A percentile compares a stretch with the other conserved stretches of the same genome.
Evolutionary conservation across 208 protist species (phyloP).

Genomic region (Leishmania tropica): DNA sequence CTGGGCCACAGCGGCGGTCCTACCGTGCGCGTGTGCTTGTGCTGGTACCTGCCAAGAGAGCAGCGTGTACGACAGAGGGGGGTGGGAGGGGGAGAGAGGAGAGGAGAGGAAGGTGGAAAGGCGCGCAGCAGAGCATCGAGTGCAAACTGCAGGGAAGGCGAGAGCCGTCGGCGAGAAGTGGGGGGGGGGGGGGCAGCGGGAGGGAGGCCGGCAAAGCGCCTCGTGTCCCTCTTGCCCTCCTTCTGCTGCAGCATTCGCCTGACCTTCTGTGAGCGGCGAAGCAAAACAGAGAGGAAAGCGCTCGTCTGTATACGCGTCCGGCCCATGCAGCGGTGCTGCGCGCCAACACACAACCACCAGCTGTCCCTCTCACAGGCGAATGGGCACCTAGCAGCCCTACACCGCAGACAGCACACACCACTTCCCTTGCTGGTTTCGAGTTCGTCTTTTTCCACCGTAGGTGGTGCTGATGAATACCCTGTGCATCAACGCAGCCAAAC

Average conservation of each 20-base stretch:
- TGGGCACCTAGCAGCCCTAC: background rate
- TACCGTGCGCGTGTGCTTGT: constrained; percentile 21
- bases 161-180: background rate
- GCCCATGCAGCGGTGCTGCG: background rate
- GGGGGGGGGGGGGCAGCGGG: too few species aligned
- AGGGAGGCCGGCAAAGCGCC: background rate
- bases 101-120: background rate
- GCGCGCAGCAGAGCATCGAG: background rate
- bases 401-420: background rate
- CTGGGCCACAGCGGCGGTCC: constrained; percentile 42
- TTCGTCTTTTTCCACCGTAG: background rate
- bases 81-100: background rate
- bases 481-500: background rate
- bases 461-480: background rate
- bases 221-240: background rate
- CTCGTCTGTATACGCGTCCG: background rate
- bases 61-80: background rate
- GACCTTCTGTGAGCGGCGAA: background rate
- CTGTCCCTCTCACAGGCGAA: background rate
- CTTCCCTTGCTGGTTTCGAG: background rate
- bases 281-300: background rate
- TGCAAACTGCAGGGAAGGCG: background rate
- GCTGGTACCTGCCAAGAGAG: constrained; percentile 73
- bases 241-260: background rate
- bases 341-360: background rate